Evolutionary conservation across 805 yeast species (phyloP), one percentile per base, ranked within the genome.

Genomic region (Limtongia smithiae): DNA sequence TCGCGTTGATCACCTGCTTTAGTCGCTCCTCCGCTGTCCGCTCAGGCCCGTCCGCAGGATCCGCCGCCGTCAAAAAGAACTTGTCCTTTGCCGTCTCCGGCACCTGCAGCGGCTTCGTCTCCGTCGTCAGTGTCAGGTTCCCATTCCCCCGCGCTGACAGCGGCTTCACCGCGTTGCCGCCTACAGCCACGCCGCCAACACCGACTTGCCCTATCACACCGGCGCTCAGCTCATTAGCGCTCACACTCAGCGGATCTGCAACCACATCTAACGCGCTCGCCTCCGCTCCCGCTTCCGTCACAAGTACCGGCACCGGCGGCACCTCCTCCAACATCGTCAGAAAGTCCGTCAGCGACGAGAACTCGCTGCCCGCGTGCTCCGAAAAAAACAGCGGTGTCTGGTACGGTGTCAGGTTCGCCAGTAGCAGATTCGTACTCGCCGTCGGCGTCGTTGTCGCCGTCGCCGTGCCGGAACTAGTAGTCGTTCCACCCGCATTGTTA

Each of bases 31-130:
- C 97, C 0, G 97, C 96, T 0, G 95, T 85, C 32, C 85, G 83
- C 57, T 88, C 96, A 3, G 60, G 60, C 8, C 58, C 59, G 2
- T 91, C 87, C 0, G 96, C 85, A 4, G 97, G 97, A 65, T 91
- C 97, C 0, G 97, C 97, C 0, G 97, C 97, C 0, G 97, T 91
- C 41, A 91, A 70, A 70, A 91, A 90, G 68, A 91, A 91, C 66
- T 89, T 89, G 64, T 90, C 97, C 56, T 88, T 76, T 1, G 96
- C 95, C 1, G 93, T 81, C 48, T 85, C 91, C 37, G 45, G 58
- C 56, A 31, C 33, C n/a, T 32, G 48, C 5, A 32, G 18, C 14
- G 40, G 45, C 37, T 21, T 25, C 17, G 44, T 28, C 12, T 38
- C 37, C 28, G 51, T 35, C 3, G 54, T 50, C 35, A 50, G 35